A percentile compares a stretch with the other conserved stretches of the same genome.
phyloP scores from a whole-genome alignment of 2,329 filamentous ascomycete genomes.

The Pseudodiploospora longispora region DNA sequence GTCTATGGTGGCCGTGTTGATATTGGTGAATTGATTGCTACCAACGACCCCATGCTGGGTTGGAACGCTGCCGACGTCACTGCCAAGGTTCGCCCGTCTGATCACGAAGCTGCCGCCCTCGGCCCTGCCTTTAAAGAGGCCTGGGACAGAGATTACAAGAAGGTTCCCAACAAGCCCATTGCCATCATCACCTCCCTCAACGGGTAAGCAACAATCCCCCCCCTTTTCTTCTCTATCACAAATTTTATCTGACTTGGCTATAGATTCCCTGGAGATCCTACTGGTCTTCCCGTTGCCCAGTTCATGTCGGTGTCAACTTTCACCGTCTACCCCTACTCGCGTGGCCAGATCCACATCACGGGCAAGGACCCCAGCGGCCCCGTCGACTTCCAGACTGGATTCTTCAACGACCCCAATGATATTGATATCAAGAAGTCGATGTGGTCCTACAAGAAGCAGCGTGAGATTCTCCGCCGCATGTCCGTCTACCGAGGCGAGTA shows the following conservation, averaged over 20 bases:
- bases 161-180: conserved; percentile 31
- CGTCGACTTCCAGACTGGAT: conserved; percentile 47
- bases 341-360: conserved; percentile 46
- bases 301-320: conserved; percentile 45
- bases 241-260: neutral
- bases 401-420: conserved; percentile 38
- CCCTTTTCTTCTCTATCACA: no score
- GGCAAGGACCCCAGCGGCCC: conserved; percentile 29
- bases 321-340: conserved; percentile 44
- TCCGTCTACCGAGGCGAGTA: conserved; percentile 39
- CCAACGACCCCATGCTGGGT: conserved; percentile 39
- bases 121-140: conserved; percentile 39
- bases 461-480: conserved; percentile 49
- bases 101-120: conserved; percentile 38
- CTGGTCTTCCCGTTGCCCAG: conserved; percentile 26
- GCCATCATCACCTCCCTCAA: conserved; percentile 30
- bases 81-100: conserved; percentile 44
- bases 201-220: neutral
- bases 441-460: conserved; percentile 54
- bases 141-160: conserved; percentile 42
- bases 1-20: conserved; percentile 39
- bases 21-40: conserved; percentile 32
- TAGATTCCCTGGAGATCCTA: conserved; percentile 30
- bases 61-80: conserved; percentile 46
- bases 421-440: conserved; percentile 49